These are phyloP conservation scores for Barbarea vulgaris DNA, from an alignment of 345 rosid species.

Conservation along the genomic window DNA sequence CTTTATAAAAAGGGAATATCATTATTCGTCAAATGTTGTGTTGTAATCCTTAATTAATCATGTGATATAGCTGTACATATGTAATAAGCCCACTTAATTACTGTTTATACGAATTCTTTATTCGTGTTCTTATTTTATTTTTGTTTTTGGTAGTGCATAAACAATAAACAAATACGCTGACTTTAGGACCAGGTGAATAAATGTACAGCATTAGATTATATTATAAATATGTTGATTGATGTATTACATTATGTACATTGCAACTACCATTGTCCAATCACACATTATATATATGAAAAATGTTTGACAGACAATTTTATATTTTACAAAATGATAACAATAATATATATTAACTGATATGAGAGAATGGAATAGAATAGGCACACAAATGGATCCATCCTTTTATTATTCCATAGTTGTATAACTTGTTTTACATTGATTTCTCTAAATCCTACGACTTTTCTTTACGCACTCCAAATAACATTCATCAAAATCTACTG, in stretches of 20 bases:
- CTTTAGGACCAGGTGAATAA: conserved; percentile 4
- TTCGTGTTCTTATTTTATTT: background rate
- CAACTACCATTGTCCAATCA: conserved; percentile 25
- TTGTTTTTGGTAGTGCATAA: background rate
- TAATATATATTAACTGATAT: background rate
- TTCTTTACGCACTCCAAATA: conserved; percentile 18
- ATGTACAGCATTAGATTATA: background rate
- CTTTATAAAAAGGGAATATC: conserved; percentile 7
- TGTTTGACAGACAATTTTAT: conserved; percentile 4
- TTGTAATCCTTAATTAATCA: background rate
- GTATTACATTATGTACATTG: conserved; percentile 8
- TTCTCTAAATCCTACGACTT: conserved; percentile 28
- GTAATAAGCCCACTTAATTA: background rate
- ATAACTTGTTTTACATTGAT: conserved; percentile 30
- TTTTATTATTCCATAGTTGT: conserved; percentile 31
- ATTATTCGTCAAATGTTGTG: conserved; percentile 7
- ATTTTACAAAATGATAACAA: conserved; percentile 2
- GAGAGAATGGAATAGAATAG: conserved; percentile 9
- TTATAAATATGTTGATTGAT: conserved; percentile 9
- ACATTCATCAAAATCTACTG: conserved; percentile 35
- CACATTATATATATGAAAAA: background rate
- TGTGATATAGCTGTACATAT: conserved; percentile 10
- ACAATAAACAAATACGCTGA: conserved; percentile 17
- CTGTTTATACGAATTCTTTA: background rate
- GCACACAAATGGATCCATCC: conserved; percentile 31